These are phyloP conservation scores for Bacterosira constricta DNA, from an alignment of 108 stramenopile species.

Conservation along the genomic window DNA sequence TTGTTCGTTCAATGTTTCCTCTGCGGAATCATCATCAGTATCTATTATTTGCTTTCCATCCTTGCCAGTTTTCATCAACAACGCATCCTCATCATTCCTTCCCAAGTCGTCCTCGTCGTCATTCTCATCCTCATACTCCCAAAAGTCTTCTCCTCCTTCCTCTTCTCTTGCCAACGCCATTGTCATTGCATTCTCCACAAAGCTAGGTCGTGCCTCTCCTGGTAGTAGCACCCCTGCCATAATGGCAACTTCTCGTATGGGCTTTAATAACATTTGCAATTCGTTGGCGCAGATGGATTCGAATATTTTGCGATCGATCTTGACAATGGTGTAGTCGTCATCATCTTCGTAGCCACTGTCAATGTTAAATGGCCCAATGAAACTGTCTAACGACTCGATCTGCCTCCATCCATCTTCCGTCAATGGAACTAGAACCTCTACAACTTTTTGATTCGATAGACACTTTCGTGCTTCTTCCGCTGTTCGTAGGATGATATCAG, in stretches of 20 bases:
- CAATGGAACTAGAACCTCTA: conserved; percentile 63
- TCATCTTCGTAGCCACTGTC: conserved; percentile 21
- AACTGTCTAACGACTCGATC: not conserved
- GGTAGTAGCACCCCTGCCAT: conserved; percentile 82
- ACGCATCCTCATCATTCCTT: conserved; percentile 9
- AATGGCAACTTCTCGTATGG: conserved; percentile 84
- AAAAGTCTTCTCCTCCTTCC: conserved; percentile 30
- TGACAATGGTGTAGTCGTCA: conserved; percentile 38
- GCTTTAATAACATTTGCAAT: conserved; percentile 65
- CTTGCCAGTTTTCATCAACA: conserved; percentile 24
- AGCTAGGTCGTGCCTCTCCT: conserved; percentile 77
- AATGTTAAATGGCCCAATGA: conserved; percentile 40
- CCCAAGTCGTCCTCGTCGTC: not conserved
- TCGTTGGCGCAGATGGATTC: conserved; percentile 70
- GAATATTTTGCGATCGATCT: conserved; percentile 61
- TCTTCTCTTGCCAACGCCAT: conserved; percentile 26
- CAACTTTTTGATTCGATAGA: conserved; percentile 69
- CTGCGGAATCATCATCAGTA: not conserved
- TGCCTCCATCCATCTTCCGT: conserved; percentile 70
- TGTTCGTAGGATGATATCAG: conserved; percentile 54
- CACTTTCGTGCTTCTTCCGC: conserved; percentile 75
- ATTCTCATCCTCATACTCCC: conserved; percentile 7
- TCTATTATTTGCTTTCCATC: conserved; percentile 6
- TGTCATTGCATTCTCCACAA: conserved; percentile 71
- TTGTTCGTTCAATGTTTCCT: conserved; percentile 23